phyloP scores from a whole-genome alignment of 768 basidiomycete species.

The Tulasnella calospora region DNA sequence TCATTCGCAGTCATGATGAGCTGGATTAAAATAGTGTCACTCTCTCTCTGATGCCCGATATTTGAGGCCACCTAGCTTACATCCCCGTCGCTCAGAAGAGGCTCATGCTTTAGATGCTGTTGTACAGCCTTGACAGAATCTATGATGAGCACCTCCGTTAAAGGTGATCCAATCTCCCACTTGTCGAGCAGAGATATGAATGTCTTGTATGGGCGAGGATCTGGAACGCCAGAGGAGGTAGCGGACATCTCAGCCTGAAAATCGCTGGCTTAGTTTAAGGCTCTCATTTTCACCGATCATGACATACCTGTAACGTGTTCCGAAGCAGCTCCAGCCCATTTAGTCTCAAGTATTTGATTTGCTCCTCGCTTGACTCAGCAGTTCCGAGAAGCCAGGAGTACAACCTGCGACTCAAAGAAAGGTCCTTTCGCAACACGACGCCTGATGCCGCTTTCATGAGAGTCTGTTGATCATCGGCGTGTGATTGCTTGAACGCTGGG shows the following conservation, averaged over 20 bases:
- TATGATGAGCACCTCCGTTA: slow-evolving; percentile 74
- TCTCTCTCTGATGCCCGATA: not conserved
- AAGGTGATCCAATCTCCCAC: slow-evolving; percentile 84
- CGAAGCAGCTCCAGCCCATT: slow-evolving; percentile 69
- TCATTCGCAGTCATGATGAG: slow-evolving; percentile 77
- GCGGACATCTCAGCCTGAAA: slow-evolving; percentile 69
- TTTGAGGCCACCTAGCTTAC: not conserved
- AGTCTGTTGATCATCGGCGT: slow-evolving; percentile 67
- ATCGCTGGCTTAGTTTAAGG: not conserved
- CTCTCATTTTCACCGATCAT: slow-evolving; percentile 7
- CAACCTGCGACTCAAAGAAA: slow-evolving; percentile 86
- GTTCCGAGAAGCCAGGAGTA: slow-evolving; percentile 91
- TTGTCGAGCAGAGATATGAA: slow-evolving; percentile 93
- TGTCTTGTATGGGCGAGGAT: slow-evolving; percentile 88
- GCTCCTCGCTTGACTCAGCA: slow-evolving; percentile 69
- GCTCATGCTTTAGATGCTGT: slow-evolving; percentile 42
- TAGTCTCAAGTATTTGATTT: slow-evolving; percentile 62
- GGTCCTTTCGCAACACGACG: slow-evolving; percentile 86
- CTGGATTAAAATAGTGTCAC: slow-evolving; percentile 38
- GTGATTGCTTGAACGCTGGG: slow-evolving; percentile 49
- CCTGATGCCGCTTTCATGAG: slow-evolving; percentile 81
- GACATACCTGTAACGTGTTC: slow-evolving; percentile 59
- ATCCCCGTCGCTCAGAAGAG: not conserved
- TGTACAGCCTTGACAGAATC: slow-evolving; percentile 64
- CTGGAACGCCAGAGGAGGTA: slow-evolving; percentile 65